Base-by-base conservation (phyloP, 2,329 filamentous ascomycete species). In the Stemphylium beticola region DNA sequence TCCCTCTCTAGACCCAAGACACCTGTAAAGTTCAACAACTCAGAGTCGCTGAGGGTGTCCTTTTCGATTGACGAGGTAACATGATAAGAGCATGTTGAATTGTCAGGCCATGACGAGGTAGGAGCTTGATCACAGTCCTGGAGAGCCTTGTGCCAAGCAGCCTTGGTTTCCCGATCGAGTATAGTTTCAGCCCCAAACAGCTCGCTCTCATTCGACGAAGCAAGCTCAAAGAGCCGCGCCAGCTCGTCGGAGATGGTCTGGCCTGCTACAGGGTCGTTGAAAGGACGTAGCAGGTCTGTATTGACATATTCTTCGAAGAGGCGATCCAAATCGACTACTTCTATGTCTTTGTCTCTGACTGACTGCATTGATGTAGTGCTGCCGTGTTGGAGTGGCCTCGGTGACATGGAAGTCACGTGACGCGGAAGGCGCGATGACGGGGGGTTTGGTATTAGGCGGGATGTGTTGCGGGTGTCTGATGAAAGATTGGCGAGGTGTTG, bases 241-340 rank as follows among this genome's bases (percentile, higher is more conserved):
- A 82, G 74, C 58, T 82, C 78, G 65, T 81, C 74, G 51, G 78
- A 77, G 65, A 78, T 78, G 64, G 78, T 75, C 58, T 78, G 76
- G 61, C 82, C 79, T 72, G 79, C 79, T 60, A 78, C 73, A 57
- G 75, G 74, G 57, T 79, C 77, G 63, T 77, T 78, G 57, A 77
- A 73, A 49, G 78, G 63, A 29, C 68, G 78, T 62, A 81, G 78
- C 51, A 81, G 77, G 56, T 85, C 84, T 73, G 83, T 81, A 62
- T 85, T 81, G 72, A 87, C 79, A 69, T 85, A 87, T 71, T 86
- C 81, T 66, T 86, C 83, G 78, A 88, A 87, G 73, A 87, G 79
- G 71, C 83, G 82, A 74, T 83, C 82, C 55, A 84, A 78, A 69
- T 86, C 84, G 62, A 82, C 79, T 77, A 81, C 81, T 52, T 82